phyloP scores from a whole-genome alignment of 495 filamentous ascomycete genomes.

The Penicillium cataractarum region DNA sequence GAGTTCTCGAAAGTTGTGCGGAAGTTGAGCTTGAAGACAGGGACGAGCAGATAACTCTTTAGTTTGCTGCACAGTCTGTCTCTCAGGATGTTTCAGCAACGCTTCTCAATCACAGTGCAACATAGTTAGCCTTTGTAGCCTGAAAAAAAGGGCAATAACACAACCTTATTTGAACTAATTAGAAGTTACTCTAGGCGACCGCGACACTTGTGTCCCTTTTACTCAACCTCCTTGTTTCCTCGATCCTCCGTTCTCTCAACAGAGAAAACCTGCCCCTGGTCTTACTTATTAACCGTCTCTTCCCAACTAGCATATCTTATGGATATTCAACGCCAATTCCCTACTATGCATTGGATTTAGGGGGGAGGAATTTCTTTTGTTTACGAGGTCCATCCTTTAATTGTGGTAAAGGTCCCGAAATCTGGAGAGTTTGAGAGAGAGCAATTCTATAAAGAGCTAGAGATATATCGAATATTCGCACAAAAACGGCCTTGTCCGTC shows the following conservation, averaged over 20 bases:
- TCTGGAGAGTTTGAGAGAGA: conserved; percentile 38
- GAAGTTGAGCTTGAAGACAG: not conserved
- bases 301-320: conserved; percentile 2
- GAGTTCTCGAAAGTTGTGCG: not conserved
- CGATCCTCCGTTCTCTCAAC: no score
- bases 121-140: no score
- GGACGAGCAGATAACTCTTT: not conserved
- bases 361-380: conserved; percentile 41
- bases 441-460: conserved; percentile 37
- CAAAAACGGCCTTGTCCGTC: conserved; percentile 35
- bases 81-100: not conserved
- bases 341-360: conserved; percentile 37
- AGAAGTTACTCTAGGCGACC: no score
- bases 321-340: conserved; percentile 31
- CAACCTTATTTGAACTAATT: no score
- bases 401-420: conserved; percentile 42
- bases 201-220: no score
- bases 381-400: conserved; percentile 40
- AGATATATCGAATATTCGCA: conserved; percentile 37
- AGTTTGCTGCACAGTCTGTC: not conserved
- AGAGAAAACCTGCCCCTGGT: no score
- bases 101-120: no score
- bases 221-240: no score
- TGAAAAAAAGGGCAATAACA: no score
- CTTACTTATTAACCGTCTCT: no score